phyloP scores from a whole-genome alignment of 129 eudicot species.

The Tagetes patula region DNA sequence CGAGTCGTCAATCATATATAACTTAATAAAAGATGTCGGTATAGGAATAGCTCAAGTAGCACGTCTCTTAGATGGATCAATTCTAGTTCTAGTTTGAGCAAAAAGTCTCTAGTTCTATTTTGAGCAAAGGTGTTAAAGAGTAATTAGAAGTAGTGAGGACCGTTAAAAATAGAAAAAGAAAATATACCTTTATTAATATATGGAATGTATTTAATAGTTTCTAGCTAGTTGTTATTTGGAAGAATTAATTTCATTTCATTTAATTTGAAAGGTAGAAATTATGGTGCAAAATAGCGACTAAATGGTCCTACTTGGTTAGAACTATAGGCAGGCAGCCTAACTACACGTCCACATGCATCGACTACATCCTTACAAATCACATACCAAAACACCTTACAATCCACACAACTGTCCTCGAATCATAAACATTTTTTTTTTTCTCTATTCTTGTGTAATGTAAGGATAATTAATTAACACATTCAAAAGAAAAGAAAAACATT shows the following conservation, averaged over 20 bases:
- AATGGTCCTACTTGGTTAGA: slow-evolving; percentile 21
- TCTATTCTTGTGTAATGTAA: too few relatives aligned
- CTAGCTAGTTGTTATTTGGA: neutral
- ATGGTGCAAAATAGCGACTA: slow-evolving; percentile 3
- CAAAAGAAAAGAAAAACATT: too few relatives aligned
- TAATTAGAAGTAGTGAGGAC: too few relatives aligned
- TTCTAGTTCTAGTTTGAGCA: too few relatives aligned
- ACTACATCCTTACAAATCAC: neutral
- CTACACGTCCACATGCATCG: slow-evolving; percentile 13
- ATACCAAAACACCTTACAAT: slow-evolving; percentile 12
- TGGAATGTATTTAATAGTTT: neutral
- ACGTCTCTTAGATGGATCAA: too few relatives aligned
- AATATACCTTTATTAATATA: neutral
- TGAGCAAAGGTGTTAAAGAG: too few relatives aligned
- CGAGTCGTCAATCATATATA: too few relatives aligned
- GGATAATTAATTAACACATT: too few relatives aligned
- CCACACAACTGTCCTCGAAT: neutral
- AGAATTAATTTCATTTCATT: neutral
- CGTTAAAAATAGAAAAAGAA: neutral
- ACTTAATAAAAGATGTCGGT: too few relatives aligned
- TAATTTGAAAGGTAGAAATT: neutral
- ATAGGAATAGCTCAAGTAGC: too few relatives aligned
- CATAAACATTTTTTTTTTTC: too few relatives aligned
- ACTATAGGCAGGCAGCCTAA: slow-evolving; percentile 17
- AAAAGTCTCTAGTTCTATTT: too few relatives aligned